Evolutionary conservation across 2,329 filamentous ascomycete genomes (phyloP).

Genomic region (Curvularia verruculosa): DNA sequence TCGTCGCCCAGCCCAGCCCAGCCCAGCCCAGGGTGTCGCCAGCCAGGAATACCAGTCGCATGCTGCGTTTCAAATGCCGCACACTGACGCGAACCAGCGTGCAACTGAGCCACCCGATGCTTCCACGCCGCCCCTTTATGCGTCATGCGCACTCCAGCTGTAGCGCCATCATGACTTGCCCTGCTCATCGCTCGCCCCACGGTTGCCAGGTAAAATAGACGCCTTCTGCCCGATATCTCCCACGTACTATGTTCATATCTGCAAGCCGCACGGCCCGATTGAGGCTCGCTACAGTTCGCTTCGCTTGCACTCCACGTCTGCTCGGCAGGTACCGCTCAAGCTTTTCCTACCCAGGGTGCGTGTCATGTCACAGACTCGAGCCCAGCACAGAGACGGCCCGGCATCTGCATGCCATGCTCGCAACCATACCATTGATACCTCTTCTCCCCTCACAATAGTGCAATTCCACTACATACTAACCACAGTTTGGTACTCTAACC

Average conservation of each 20-base stretch:
- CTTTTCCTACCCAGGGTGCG: not conserved
- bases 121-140: slow-evolving; percentile 31
- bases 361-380: not conserved
- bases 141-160: slow-evolving; percentile 8
- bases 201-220: slow-evolving; percentile 2
- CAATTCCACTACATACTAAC: not conserved
- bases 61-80: slow-evolving; percentile 19
- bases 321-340: not conserved
- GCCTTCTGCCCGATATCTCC: slow-evolving; percentile 2
- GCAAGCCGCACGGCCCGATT: slow-evolving; percentile 13
- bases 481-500: not conserved
- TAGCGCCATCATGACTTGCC: slow-evolving; percentile 10
- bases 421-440: not conserved
- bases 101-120: slow-evolving; percentile 9
- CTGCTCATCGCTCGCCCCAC: slow-evolving; percentile 1
- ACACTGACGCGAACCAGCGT: slow-evolving; percentile 24
- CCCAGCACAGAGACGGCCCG: not conserved
- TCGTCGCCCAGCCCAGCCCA: slow-evolving; percentile 7
- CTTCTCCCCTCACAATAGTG: not conserved
- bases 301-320: not conserved
- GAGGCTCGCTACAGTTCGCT: slow-evolving; percentile 8
- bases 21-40: too few relatives aligned
- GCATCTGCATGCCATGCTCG: not conserved
- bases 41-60: slow-evolving; percentile 10
- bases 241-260: slow-evolving; percentile 3